These are phyloP conservation scores for Salix dunnii DNA, from an alignment of 345 rosid genomes.

Conservation along the genomic window DNA sequence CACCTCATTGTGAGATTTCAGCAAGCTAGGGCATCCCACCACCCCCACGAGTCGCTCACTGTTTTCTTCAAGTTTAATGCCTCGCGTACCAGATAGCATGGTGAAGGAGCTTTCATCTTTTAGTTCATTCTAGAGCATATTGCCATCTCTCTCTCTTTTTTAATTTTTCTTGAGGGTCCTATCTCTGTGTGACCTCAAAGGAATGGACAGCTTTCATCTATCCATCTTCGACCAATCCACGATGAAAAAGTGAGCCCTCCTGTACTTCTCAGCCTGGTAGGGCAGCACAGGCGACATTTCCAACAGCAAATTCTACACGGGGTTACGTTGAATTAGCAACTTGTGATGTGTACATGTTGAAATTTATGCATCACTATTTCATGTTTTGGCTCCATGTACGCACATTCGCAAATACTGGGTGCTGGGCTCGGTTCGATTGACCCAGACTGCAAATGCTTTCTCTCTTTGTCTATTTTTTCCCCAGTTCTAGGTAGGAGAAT, in stretches of 20 bases:
- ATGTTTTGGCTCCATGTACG: not conserved
- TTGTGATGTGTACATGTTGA: not conserved
- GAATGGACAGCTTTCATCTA: constrained; percentile 2
- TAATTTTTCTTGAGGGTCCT: not conserved
- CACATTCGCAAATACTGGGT: not conserved
- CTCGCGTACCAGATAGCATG: not conserved
- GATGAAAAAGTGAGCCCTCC: not conserved
- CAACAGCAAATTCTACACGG: not conserved
- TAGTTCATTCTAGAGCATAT: not conserved
- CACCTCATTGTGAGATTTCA: constrained; percentile 1
- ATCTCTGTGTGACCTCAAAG: constrained; percentile 1
- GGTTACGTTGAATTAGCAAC: not conserved
- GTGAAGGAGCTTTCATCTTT: constrained; percentile 16
- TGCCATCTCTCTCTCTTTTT: constrained; percentile 1
- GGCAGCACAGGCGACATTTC: constrained; percentile 5
- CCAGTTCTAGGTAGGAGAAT: not conserved
- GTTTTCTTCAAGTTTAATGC: not conserved
- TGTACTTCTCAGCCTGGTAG: constrained; percentile 16
- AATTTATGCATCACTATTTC: not conserved
- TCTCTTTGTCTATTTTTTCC: not conserved
- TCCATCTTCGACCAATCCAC: not conserved
- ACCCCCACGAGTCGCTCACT: constrained; percentile 8
- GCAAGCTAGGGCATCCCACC: not conserved
- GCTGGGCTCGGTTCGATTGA: not conserved
- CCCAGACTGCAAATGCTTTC: not conserved